Base-by-base conservation (phyloP, 2,329 filamentous ascomycete genomes). In the Epicoccum nigrum region DNA sequence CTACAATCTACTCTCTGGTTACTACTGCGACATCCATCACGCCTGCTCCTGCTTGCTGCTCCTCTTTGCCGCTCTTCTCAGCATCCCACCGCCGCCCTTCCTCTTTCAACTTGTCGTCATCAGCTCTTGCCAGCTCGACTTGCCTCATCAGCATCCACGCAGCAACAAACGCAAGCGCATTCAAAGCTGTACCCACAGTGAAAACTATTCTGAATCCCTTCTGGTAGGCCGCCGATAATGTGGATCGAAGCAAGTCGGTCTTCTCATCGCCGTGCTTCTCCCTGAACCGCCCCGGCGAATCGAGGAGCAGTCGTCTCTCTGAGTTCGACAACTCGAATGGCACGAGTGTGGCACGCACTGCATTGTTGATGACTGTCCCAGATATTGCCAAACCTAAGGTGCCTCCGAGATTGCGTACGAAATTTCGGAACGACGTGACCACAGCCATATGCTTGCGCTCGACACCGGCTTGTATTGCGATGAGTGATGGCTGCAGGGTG, bases 401-500 rank as follows among this genome's bases (percentile, higher is more conserved):
- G 16, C 83, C 85, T 4, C 85, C 85, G 3, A 83, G 72, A 37
- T 80, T 81, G 12, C 85, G 81, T 55, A 86, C 76, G 64, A 87
- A 87, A 58, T 87, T 87, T 1, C 85, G 77, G 45, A 81, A 79
- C 2, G 82, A 83, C 25, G 86, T 86, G 12, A 86, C 80, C 1
- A 87, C 81, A 0, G 85, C 85, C 33, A 85, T 78, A 33, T 86
- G 79, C 0, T 79, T 72, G 58, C 83, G 84, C 3, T 77, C 74
- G 12, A 62, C 59, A 8, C 65, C 63, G 0, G 83, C 82, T 63
- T 86, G 83, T 13, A 83, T 69, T 1, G 83, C 84, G 4, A 86
- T 77, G 0, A 87, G 73, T 0, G 79, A 79, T 4, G 80, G 79
- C 48, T 82, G 80, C 51, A 82, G 79, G 2, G 76, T 76, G 51